Conservation (phyloP, 345 rosid species). For the Reutealis trisperma region DNA sequence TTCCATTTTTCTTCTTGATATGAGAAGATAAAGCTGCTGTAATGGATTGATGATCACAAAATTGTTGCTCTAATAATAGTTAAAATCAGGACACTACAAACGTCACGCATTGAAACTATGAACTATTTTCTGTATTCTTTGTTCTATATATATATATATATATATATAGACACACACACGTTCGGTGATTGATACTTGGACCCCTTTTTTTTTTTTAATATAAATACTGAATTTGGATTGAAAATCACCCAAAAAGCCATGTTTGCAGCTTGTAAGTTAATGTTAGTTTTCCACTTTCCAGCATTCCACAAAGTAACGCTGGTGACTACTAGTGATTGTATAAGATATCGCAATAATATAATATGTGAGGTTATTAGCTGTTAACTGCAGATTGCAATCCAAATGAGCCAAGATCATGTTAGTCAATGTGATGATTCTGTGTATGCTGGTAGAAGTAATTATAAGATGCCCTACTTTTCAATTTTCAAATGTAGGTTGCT, state of each 20-base stretch:
- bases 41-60: neutral
- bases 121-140: too few species aligned
- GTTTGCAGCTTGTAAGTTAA: neutral
- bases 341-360: neutral
- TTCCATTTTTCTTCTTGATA: neutral
- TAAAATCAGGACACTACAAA: neutral
- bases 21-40: neutral
- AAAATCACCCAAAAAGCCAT: neutral
- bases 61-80: neutral
- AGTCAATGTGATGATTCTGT: neutral
- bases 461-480: neutral
- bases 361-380: neutral
- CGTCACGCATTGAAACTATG: neutral
- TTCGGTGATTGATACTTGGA: neutral
- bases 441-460: neutral
- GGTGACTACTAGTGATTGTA: neutral
- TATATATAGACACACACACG: too few species aligned
- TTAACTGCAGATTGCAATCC: neutral
- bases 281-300: neutral
- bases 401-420: neutral
- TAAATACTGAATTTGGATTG: neutral
- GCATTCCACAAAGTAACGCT: neutral
- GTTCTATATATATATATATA: neutral
- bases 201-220: too few species aligned
- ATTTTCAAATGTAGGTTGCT: slow-evolving; percentile 5